Evolutionary conservation across 1,284 basidiomycete species (phyloP), one percentile per base, ranked within the genome.

Genomic region (Ustilago crameri): DNA sequence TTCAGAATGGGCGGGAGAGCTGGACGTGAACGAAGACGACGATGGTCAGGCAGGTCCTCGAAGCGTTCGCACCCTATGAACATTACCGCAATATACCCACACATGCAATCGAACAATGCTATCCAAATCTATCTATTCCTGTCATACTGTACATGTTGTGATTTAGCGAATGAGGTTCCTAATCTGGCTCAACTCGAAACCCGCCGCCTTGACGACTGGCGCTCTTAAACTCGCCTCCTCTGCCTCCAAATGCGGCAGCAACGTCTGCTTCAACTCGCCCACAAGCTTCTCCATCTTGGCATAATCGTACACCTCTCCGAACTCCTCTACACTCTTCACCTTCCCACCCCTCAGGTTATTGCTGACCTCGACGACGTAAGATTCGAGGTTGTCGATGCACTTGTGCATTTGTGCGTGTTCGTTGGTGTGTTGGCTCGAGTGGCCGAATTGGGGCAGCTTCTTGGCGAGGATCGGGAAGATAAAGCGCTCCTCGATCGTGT

Each of bases 401-500:
- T 45, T 30, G 27, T 75, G 65, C 76, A 78, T 78, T n/a, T 43
- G 32, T 7, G 10, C 58, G 48, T 78, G 76, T 34, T 78, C 76
- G 32, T 50, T 41, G 3, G 62, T 56, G 52, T 78, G 76, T 23
- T 63, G 67, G 10, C 45, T 49, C 12, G 53, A 67, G 41, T 58
- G 30, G 0, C 35, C 75, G 44, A 81, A 81, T 23, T 74, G 65
- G 3, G 79, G 79, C 35, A 81, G 60, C 24, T 68, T 61, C 15
- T 50, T 60, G 18, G 76, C 75, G 26, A 81, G 65, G 4, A 45
- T 53, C 9, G 79, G 79, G 56, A 81, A 81, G 53, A 81, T 72
- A 56, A 68, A 62, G 3, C 58, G 51, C 24, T 81, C 79, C 50
- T 81, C 79, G 49, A 81, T 81, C 4, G 26, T 50, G 44, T 81